Conservation (phyloP, 352 stramenopile genomes). For the Phytophthora boehmeriae region DNA sequence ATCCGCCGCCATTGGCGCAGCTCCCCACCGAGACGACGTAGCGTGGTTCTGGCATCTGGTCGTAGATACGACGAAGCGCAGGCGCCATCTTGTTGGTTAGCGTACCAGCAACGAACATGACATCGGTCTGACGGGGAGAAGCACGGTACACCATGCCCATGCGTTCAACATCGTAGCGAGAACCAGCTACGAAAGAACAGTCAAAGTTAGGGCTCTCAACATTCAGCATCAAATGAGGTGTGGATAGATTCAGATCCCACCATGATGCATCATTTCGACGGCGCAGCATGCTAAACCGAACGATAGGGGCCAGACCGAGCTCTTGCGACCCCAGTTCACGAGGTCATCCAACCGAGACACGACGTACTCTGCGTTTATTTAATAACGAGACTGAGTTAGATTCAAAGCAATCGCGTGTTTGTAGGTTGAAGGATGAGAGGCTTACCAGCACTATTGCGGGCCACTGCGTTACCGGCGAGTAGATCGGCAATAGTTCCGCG, state of each 20-base stretch:
- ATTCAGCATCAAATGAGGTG: neutral
- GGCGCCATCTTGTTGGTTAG: conserved; percentile 99
- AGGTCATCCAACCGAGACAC: conserved; percentile 98
- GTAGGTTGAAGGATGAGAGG: neutral
- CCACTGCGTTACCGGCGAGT: conserved; percentile 64
- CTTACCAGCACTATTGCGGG: conserved; percentile 82
- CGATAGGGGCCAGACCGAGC: conserved; percentile 99
- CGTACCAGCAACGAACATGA: conserved; percentile 99
- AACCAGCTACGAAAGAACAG: conserved; percentile 30
- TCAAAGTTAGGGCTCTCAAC: neutral
- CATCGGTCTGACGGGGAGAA: conserved; percentile 94
- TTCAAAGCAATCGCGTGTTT: too few relatives aligned
- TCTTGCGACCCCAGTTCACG: conserved; percentile 98
- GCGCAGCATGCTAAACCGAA: conserved; percentile 99
- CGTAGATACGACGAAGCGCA: conserved; percentile 96
- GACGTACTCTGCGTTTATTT: conserved; percentile 91
- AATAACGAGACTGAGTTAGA: neutral
- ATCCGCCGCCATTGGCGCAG: conserved; percentile 96
- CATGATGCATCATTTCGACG: conserved; percentile 99
- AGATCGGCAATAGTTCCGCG: conserved; percentile 79
- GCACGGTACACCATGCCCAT: conserved; percentile 99
- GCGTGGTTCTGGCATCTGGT: conserved; percentile 99
- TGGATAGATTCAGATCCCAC: conserved; percentile 38
- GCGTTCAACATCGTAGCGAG: conserved; percentile 98
- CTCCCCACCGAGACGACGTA: conserved; percentile 99